Evolutionary conservation across 129 eudicot species (phyloP).

Genomic region (Deinandra increscens): DNA sequence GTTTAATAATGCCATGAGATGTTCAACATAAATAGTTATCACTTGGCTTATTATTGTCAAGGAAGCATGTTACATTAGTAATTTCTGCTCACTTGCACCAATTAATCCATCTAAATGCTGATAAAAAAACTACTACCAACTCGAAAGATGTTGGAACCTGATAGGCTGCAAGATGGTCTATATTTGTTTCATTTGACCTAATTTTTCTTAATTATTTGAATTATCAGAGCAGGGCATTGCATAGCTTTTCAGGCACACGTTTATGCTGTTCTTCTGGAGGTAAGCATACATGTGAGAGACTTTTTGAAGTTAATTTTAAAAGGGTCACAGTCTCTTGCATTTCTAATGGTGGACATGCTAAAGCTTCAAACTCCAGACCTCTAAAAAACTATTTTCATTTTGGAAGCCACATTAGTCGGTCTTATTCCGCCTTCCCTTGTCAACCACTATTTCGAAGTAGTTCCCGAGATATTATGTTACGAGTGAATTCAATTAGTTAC

Average conservation of each 20-base stretch:
- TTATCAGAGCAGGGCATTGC: constrained; percentile 61
- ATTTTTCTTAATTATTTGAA: constrained; percentile 23
- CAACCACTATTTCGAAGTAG: constrained; percentile 36
- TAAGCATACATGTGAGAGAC: constrained; percentile 34
- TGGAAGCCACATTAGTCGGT: constrained; percentile 27
- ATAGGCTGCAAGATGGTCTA: constrained; percentile 2
- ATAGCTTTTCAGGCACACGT: constrained; percentile 35
- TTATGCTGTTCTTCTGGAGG: constrained; percentile 32
- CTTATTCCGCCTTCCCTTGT: constrained; percentile 28
- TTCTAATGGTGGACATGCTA: constrained; percentile 15
- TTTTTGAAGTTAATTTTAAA: constrained; percentile 27
- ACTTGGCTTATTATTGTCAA: too few species aligned
- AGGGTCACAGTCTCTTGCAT: constrained; percentile 35
- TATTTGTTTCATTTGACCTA: background rate
- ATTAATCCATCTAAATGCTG: background rate
- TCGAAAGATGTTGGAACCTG: constrained; percentile 3
- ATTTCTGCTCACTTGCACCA: background rate
- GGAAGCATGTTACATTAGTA: too few species aligned
- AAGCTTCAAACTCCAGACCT: constrained; percentile 32
- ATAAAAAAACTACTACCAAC: background rate
- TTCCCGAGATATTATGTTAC: constrained; percentile 22
- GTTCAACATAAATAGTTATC: background rate
- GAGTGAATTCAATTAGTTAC: constrained; percentile 26
- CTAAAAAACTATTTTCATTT: constrained; percentile 17
- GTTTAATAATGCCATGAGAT: background rate